phyloP scores from a whole-genome alignment of 345 rosid species.

The Turnera subulata region DNA sequence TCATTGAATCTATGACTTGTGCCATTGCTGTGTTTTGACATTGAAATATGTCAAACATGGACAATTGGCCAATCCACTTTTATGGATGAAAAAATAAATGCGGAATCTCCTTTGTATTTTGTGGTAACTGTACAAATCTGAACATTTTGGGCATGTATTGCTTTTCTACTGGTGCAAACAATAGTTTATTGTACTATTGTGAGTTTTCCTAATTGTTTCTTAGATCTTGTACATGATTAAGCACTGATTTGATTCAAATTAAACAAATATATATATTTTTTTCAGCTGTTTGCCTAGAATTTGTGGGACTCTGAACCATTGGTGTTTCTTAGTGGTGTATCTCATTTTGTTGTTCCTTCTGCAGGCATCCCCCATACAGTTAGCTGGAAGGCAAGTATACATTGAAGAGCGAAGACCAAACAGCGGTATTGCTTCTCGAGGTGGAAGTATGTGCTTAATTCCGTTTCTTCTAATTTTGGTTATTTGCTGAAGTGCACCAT shows the following conservation, averaged over 20 bases:
- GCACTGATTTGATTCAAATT: too few relatives aligned
- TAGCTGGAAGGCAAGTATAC: constrained; percentile 84
- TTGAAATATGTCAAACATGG: background rate
- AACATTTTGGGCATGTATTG: background rate
- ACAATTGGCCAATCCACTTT: background rate
- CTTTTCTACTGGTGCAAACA: background rate
- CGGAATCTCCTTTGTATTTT: too few relatives aligned
- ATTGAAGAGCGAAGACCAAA: constrained; percentile 96
- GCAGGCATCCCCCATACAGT: constrained; percentile 86
- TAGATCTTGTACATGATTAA: too few relatives aligned
- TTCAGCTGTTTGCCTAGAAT: too few relatives aligned
- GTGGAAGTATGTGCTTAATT: constrained; percentile 69
- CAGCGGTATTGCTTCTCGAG: constrained; percentile 59
- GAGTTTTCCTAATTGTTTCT: too few relatives aligned
- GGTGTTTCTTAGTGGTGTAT: too few relatives aligned
- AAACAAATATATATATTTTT: too few relatives aligned
- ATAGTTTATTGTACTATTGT: background rate
- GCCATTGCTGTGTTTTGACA: background rate
- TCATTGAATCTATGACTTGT: background rate
- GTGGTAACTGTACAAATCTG: too few relatives aligned
- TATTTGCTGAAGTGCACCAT: too few relatives aligned
- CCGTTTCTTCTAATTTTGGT: too few relatives aligned
- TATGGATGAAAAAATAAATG: background rate
- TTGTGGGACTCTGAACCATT: too few relatives aligned
- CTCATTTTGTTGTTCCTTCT: constrained; percentile 8